Evolutionary conservation across 192 early-diverging fungal species (phyloP).

Genomic region (Cladochytrium replicatum): DNA sequence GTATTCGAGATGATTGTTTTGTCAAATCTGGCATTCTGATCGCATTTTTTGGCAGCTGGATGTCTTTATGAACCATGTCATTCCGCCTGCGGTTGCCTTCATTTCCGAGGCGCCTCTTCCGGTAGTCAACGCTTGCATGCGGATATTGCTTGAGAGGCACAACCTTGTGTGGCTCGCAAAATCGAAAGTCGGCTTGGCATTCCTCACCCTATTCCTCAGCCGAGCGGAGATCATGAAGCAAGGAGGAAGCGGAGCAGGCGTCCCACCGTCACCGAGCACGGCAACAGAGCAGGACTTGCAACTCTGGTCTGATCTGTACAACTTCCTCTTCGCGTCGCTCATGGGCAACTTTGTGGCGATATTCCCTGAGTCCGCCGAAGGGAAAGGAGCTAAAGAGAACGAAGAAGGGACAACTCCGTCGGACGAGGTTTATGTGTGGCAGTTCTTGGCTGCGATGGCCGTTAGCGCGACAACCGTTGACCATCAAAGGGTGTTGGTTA

Average conservation of each 20-base stretch:
- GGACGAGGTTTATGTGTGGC: slow-evolving; percentile 93
- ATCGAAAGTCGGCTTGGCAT: slow-evolving; percentile 71
- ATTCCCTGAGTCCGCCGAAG: slow-evolving; percentile 56
- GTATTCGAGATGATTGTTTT: not conserved
- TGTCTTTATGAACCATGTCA: slow-evolving; percentile 77
- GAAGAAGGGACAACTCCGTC: slow-evolving; percentile 16
- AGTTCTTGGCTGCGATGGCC: slow-evolving; percentile 94
- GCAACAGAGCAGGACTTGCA: slow-evolving; percentile 11
- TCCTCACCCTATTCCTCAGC: slow-evolving; percentile 82
- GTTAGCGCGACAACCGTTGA: slow-evolving; percentile 82
- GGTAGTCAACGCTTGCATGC: slow-evolving; percentile 69
- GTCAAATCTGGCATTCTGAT: too few relatives aligned
- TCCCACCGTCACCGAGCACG: slow-evolving; percentile 8
- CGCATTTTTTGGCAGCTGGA: too few relatives aligned
- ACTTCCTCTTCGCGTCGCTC: slow-evolving; percentile 66
- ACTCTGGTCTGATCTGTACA: slow-evolving; percentile 72
- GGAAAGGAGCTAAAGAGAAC: too few relatives aligned
- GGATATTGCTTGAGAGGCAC: slow-evolving; percentile 80
- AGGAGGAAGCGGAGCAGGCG: slow-evolving; percentile 14
- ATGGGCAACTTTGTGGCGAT: slow-evolving; percentile 62
- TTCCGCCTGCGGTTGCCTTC: slow-evolving; percentile 73
- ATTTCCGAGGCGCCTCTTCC: slow-evolving; percentile 74
- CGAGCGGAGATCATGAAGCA: slow-evolving; percentile 87
- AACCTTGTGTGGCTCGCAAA: slow-evolving; percentile 77
- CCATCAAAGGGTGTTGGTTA: slow-evolving; percentile 88